Evolutionary conservation across 1,284 basidiomycete genomes (phyloP), one percentile per base, ranked within the genome.

Genomic region (Tylopilus microsporus): DNA sequence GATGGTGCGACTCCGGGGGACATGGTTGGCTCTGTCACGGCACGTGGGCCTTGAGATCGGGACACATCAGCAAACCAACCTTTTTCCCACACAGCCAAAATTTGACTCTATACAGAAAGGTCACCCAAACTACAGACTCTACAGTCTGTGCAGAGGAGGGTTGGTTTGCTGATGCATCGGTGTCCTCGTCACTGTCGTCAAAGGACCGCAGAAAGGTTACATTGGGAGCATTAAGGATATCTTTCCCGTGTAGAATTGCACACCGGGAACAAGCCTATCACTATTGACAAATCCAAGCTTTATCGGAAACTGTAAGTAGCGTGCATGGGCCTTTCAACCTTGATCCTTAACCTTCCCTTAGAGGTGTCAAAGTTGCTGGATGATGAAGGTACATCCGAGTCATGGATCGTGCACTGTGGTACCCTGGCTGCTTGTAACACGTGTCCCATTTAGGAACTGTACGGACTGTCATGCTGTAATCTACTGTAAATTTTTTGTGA

Each of bases 191-290:
- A 32, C 30, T 32, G 30, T 32, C 7, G 30, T 32, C 30, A 32
- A 32, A 32, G 30, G 30, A 32, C 30, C 30, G 7, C 30, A 32
- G 30, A 32, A 32, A 32, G 93, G 94, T 11, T 89, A 95, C 66
- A 80, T 89, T 53, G 97, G 97, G 9, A 86, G 88, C 13, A 91
- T 99, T 79, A 98, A 96, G 74, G 97, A 98, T 70, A 92, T 94
- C 15, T 88, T 62, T 92, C 91, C 1, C 84, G 97, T 54, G 94
- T 99, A 15, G 97, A 99, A 74, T 77, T 99, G 25, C 84, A 91
- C 62, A 92, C 94, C 2, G 88, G 89, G 55, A 94, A 94, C 74
- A 96, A 94, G 75, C 82, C 94, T 30, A 86, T 98, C 62, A 89
- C 89, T 11, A 86, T 98, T 60, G 87, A 89, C 52, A 89, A 94